Base-by-base conservation (phyloP, 179 eudicot species). In the Nepenthes alata region DNA sequence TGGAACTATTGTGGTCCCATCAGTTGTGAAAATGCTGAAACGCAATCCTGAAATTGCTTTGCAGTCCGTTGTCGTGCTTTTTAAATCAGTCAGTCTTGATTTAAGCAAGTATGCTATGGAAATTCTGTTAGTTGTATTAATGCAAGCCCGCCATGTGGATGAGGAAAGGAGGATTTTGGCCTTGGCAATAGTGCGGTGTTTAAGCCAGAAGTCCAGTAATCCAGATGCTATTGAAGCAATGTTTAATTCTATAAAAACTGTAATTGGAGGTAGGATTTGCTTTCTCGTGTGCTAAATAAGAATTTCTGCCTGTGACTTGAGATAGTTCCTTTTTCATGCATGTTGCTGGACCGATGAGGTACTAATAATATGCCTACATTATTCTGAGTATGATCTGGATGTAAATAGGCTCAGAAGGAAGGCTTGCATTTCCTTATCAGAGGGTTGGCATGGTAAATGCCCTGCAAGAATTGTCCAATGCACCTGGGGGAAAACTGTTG, bases 391-490 rank as follows among this genome's bases (percentile, higher is more conserved):
- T 12, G 16, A 37, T 57, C 15, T 47, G 7, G 58, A 54, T 56
- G 37, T 53, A 16, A 63, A 64, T 90, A 90, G 98, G 99, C 69
- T 90, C 97, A 45, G 99, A 94, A 79, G 97, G 99, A 35, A 83
- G 97, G 63, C 90, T 94, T 66, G 85, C 94, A 66, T 94, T 87
- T 84, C 96, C 97, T 11, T 94, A 90, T 75, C 99, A 94, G 79
- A 83, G 99, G 67, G 80, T 85, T 80, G 99, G 99, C 59, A 85
- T 94, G 96, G 71, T 85, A 67, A 81, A 75, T 78, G 91, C 89
- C 37, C 67, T 94, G 67, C 88, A 80, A 69, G 96, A 85, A 72
- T 63, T 94, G 67, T 80, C 99, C 39, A 67, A 61, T 74, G 94
- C 88, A 58, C 84, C 96, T 7, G 94, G 86, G 41, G 99, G 97